Percentiles rank a stretch among this genome's conserved stretches.
These are phyloP conservation scores for Kuraishia capsulata DNA, from an alignment of 805 yeast species.

Conservation along the genomic window DNA sequence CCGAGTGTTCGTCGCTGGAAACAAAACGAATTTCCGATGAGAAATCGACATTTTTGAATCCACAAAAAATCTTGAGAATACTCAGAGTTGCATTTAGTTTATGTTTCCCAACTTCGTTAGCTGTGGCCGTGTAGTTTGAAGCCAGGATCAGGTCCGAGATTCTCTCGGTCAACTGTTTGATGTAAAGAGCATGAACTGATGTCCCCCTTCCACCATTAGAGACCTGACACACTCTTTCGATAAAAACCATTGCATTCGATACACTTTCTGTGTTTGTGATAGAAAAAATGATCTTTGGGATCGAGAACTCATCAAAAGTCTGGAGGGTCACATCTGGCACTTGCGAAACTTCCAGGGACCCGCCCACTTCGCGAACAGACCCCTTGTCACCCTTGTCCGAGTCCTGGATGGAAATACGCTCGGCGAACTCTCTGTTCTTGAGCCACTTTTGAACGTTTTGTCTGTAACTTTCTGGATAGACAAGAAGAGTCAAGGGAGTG, in stretches of 20 bases:
- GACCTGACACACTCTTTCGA: conserved; percentile 17
- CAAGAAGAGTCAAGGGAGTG: conserved; percentile 57
- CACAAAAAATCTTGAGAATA: conserved; percentile 22
- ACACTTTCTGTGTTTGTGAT: conserved; percentile 18
- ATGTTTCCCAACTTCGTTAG: conserved; percentile 11
- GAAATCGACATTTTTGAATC: conserved; percentile 18
- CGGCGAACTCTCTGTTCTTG: conserved; percentile 8
- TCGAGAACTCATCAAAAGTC: conserved; percentile 9
- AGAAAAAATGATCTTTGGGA: conserved; percentile 15
- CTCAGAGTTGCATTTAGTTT: conserved; percentile 27
- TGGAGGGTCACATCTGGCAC: not conserved
- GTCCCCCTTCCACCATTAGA: conserved; percentile 5
- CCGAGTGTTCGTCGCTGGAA: conserved; percentile 13
- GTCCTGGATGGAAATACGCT: conserved; percentile 8
- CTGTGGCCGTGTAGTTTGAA: conserved; percentile 20
- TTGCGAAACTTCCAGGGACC: conserved; percentile 8
- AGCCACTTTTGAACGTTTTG: conserved; percentile 31
- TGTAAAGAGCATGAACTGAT: conserved; percentile 40
- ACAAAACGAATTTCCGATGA: conserved; percentile 21
- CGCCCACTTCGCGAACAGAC: conserved; percentile 17
- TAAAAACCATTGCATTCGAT: conserved; percentile 17
- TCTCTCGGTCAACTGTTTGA: conserved; percentile 54
- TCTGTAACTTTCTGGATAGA: conserved; percentile 57
- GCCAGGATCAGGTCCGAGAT: conserved; percentile 65
- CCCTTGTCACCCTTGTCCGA: conserved; percentile 22